A percentile compares a stretch with the other conserved stretches of the same genome.
Evolutionary conservation across 2,329 filamentous ascomycete genomes (phyloP).

Genomic region (Penicillium sp.): DNA sequence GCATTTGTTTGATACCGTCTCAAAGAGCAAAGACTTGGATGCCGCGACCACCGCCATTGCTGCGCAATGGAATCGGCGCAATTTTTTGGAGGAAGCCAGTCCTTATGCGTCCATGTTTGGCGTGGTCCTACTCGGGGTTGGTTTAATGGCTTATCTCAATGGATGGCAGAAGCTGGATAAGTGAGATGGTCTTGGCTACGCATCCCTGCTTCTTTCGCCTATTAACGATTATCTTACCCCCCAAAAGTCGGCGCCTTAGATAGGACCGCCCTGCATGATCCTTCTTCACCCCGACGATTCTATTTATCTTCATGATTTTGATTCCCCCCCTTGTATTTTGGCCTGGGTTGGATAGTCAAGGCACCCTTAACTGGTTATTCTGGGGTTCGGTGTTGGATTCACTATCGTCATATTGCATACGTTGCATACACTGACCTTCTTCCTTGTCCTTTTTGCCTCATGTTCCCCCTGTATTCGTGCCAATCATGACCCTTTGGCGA

Average conservation of each 20-base stretch:
- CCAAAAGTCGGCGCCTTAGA: constrained; percentile 14
- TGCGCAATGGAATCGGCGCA: constrained; percentile 33
- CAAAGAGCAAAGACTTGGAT: constrained; percentile 39
- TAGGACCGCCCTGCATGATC: constrained; percentile 14
- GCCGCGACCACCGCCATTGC: constrained; percentile 39
- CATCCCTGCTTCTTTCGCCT: constrained; percentile 4
- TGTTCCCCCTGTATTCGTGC: constrained; percentile 11
- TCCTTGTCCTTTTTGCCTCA: constrained; percentile 15
- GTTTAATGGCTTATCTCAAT: constrained; percentile 80
- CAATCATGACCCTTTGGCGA: constrained; percentile 24
- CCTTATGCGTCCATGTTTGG: constrained; percentile 78
- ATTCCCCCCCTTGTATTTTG: constrained; percentile 13
- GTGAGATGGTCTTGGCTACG: constrained; percentile 23
- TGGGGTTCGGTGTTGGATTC: constrained; percentile 17
- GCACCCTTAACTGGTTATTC: constrained; percentile 10
- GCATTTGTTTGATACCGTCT: constrained; percentile 45
- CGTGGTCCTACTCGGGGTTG: constrained; percentile 73
- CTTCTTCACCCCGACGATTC: constrained; percentile 6
- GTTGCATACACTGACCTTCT: constrained; percentile 19
- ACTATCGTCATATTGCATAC: constrained; percentile 16
- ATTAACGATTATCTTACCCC: constrained; percentile 10
- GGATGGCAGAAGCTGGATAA: constrained; percentile 63
- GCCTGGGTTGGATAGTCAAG: too few relatives aligned
- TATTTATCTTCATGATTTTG: constrained; percentile 10
- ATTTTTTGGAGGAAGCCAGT: constrained; percentile 50